Evolutionary conservation across 495 filamentous ascomycete genomes (phyloP), one percentile per base, ranked within the genome.

Genomic region (Penicillium pulvis): DNA sequence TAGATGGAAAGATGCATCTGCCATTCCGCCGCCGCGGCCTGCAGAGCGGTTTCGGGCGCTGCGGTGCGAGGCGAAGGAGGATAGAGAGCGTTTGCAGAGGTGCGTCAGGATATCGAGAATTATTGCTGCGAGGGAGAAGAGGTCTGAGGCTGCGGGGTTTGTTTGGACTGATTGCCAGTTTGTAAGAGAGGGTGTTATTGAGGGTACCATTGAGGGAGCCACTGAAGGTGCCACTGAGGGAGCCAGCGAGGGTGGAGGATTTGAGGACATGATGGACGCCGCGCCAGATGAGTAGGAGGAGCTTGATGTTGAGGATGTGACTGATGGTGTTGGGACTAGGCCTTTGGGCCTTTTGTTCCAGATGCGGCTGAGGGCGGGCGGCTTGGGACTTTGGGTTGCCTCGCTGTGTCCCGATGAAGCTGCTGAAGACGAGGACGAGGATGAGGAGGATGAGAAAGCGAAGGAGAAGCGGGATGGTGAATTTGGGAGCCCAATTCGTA

Each of bases 1-100:
- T 0, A 80, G 68, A 68, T 97, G 93, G 72, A 93, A 98, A 0
- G 88, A 91, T 1, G 87, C 83, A 64, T 96, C 90, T 10, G 88
- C 83, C 28, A 87, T 83, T 3, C 87, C 87, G 56, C 87, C 88
- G 20, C 83, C 83, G 14, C 89, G 81, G 12, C 89, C 87, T 7
- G 81, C 75, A 17, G 82, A 81, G 36, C 83, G 82, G 70, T 93
- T 90, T 53, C 90, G 87, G 1, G 84, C 80, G 3, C 83, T 78
- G 7, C 93, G 90, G 66, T 93, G 88, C 12, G 85, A 81, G 6
- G 83, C 73, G 65, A 96, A 96, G 20, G 87, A 81, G 19, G 83
- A 81, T 0, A 85, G 77, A 31, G 87, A 85, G 51, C 87, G 85
- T 62, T 93, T 91, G 67, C 91, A 81, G 41, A 93, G 77, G 19